Evolutionary conservation across 495 filamentous ascomycete genomes (phyloP), one percentile per base, ranked within the genome.

Genomic region (Talaromyces proteolyticus): DNA sequence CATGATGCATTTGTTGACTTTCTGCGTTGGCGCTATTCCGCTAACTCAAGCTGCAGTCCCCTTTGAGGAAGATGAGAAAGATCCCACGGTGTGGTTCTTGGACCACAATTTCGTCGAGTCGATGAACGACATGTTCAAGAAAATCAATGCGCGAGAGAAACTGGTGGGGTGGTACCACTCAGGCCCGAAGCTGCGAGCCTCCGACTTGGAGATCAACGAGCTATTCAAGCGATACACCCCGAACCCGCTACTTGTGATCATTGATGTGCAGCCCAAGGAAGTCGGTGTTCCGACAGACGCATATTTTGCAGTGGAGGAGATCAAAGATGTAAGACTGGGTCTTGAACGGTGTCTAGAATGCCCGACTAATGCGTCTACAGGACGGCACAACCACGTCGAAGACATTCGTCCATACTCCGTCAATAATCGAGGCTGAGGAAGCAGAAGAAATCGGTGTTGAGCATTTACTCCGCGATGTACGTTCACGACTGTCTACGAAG

Each of bases 61-160:
- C 2, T 98, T 98, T 66, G 93, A 98, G 69, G 93, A 98, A 75
- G 93, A 98, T 67, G 91, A 95, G 57, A 95, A 94, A 66, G 92
- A 97, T 67, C 92, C 93, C 6, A 93, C 91, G 18, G 93, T 98
- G 56, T 98, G 93, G 93, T 98, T 98, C 67, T 76, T 98, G 47
- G 93, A 98, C 59, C 93, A 98, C 80, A 97, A 98, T 77, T 98
- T 96, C 62, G 87, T 98, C 67, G 94, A 98, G 70, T 88, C 86
- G 55, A 98, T 98, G 93, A 93, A 91, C 77, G 93, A 98, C 70
- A 98, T 98, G 93, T 98, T 98, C 78, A 98, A 98, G 80, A 97
- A 97, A 73, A 91, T 98, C 75, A 98, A 98, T 76, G 93, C 93
- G 50, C 78, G 90, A 48, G 93, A 98, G 74, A 98, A 98, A 83